Evolutionary conservation across 108 stramenopile species (phyloP).

Genomic region (Mediolabrus comicus): DNA sequence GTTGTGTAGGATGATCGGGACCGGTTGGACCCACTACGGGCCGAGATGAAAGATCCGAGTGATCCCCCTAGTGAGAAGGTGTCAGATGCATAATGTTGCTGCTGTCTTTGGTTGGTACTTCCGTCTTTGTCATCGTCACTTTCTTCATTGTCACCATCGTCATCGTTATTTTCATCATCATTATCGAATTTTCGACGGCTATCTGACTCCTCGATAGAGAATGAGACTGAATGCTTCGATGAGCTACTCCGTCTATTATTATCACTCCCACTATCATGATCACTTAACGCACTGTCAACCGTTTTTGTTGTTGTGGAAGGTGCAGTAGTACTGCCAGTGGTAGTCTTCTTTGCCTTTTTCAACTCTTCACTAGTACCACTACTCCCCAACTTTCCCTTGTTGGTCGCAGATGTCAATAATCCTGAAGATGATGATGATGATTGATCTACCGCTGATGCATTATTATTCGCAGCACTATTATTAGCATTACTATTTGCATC

Average conservation of each 20-base stretch:
- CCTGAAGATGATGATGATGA: not conserved
- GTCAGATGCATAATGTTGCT: not conserved
- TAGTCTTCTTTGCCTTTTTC: not conserved
- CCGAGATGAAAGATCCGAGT: constrained; percentile 15
- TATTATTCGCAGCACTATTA: not conserved
- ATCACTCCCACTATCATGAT: not conserved
- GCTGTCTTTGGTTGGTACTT: too few species aligned
- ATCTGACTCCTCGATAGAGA: constrained; percentile 3
- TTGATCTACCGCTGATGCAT: not conserved
- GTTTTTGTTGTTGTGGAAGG: not conserved
- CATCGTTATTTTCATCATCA: not conserved
- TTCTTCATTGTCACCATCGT: not conserved
- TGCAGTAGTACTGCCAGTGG: not conserved
- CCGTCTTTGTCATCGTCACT: not conserved
- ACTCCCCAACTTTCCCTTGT: too few species aligned
- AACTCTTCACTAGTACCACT: not conserved
- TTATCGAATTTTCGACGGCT: not conserved
- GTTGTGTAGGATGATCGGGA: constrained; percentile 9
- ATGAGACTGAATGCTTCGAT: constrained; percentile 9
- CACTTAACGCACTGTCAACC: not conserved
- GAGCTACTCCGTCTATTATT: not conserved
- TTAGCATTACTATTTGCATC: not conserved
- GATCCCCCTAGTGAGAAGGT: constrained; percentile 19
- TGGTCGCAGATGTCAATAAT: too few species aligned
- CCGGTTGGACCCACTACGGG: not conserved